Evolutionary conservation across 78 protist genomes (phyloP), one percentile per base, ranked within the genome.

Genomic region (Speleostelium caveatum): DNA sequence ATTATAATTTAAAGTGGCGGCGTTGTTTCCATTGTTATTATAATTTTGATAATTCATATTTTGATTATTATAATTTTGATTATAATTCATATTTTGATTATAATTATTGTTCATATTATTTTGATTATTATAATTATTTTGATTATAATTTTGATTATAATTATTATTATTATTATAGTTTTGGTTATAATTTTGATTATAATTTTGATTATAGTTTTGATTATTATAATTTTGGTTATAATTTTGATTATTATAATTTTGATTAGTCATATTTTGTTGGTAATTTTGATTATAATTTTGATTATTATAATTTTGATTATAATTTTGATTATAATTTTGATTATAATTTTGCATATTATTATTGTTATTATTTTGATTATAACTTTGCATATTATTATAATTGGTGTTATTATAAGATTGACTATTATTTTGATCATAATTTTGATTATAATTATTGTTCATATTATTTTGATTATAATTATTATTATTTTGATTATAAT

Each of bases 21-120:
- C n/a, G n/a, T 58, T 53, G 26, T 49, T 42, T 24, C 26, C 5
- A 22, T 53, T 36, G 14, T 67, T 19, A 28, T 67, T 38, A 2
- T 56, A 32, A 6, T 45, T 6, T 10, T 67, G 65, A 39, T 66
- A 38, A n/a, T 56, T 1, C 0, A 21, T 5, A 32, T 39, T 53
- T 4, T 51, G 1, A 33, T 71, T 39, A 3, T 71, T 39, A 32
- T 71, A 2, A 53, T 71, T 32, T 22, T 65, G 73, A 24, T 60
- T 0, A 22, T 75, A 28, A 30, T 42, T 38, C 2, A 17, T 8
- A 61, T 60, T 7, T 2, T 61, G 19, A 12, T 62, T 28, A 61
- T 65, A 65, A 65, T 33, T 22, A 24, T 65, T 65, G 42, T 77
- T 32, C 3, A 22, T 39, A 74, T 74, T 41, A 19, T 59, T 60